Percentiles rank a stretch among this genome's conserved stretches.
Evolutionary conservation across 768 basidiomycete species (phyloP).

Genomic region (Gloeostereum incarnatum): DNA sequence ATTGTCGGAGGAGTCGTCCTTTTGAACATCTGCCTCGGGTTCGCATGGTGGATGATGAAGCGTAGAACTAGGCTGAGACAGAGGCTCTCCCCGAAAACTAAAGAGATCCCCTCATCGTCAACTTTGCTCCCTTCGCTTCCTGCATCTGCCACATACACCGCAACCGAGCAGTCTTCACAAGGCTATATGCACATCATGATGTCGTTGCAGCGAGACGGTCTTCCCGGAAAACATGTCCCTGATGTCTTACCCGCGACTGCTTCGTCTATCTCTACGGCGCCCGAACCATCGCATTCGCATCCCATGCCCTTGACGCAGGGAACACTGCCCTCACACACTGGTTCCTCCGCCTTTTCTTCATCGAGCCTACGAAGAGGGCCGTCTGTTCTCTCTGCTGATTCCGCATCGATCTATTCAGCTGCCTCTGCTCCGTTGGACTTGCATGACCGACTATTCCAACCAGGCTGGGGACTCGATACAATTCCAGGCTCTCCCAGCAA

Average conservation of each 20-base stretch:
- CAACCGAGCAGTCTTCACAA: neutral
- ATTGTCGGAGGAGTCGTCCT: neutral
- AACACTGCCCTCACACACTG: neutral
- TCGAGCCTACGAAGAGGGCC: neutral
- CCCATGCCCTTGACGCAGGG: neutral
- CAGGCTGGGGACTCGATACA: slow-evolving; percentile 11
- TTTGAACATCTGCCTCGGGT: neutral
- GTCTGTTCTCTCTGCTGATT: slow-evolving; percentile 9
- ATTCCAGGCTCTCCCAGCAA: slow-evolving; percentile 11
- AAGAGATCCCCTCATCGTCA: slow-evolving; percentile 3
- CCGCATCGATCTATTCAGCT: slow-evolving; percentile 16
- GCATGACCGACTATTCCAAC: slow-evolving; percentile 14
- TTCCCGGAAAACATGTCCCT: neutral
- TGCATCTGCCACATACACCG: neutral
- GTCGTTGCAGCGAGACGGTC: neutral
- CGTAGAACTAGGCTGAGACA: neutral
- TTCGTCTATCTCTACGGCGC: neutral
- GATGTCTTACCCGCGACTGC: neutral
- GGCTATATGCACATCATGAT: slow-evolving; percentile 1
- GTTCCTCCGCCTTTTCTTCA: neutral
- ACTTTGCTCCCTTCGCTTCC: neutral
- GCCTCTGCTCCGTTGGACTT: slow-evolving; percentile 15
- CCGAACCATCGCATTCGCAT: too few relatives aligned
- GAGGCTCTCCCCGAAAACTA: neutral
- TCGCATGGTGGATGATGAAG: neutral